These are phyloP conservation scores for Xylariaceae sp. DNA, from an alignment of 2,329 filamentous ascomycete species.

Conservation along the genomic window DNA sequence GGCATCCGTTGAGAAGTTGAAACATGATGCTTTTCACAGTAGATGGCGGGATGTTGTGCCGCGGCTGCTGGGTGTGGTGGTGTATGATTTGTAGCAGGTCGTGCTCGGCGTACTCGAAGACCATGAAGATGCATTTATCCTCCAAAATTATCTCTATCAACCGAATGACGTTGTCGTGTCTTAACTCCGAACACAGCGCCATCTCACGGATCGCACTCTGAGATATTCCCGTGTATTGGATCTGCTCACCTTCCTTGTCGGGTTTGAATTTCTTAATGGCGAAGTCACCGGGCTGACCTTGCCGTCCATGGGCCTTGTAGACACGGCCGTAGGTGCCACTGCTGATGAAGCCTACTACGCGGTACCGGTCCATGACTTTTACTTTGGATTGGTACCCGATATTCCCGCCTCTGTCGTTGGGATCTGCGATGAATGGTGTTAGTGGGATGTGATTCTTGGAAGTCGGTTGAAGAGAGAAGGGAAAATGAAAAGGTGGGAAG, in stretches of 20 bases:
- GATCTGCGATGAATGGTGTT: slow-evolving; percentile 38
- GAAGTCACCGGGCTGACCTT: slow-evolving; percentile 74
- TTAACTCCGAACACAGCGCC: slow-evolving; percentile 90
- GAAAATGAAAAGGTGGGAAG: too few species aligned
- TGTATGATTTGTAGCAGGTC: slow-evolving; percentile 97
- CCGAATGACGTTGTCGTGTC: slow-evolving; percentile 83
- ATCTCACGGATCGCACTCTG: slow-evolving; percentile 97
- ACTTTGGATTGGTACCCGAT: slow-evolving; percentile 69
- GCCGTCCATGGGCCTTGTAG: slow-evolving; percentile 84
- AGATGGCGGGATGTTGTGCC: slow-evolving; percentile 80
- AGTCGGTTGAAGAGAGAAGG: too few species aligned
- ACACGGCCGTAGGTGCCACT: slow-evolving; percentile 97
- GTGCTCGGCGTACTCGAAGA: slow-evolving; percentile 98
- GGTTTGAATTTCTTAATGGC: slow-evolving; percentile 99
- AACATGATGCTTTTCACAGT: slow-evolving; percentile 94
- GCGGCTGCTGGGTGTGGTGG: slow-evolving; percentile 85
- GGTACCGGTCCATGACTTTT: slow-evolving; percentile 86
- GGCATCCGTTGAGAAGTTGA: slow-evolving; percentile 88
- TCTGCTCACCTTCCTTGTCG: slow-evolving; percentile 92
- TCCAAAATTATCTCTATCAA: slow-evolving; percentile 95
- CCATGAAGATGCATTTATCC: slow-evolving; percentile 99
- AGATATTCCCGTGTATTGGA: slow-evolving; percentile 95
- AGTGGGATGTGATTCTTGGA: background rate
- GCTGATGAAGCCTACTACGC: slow-evolving; percentile 96
- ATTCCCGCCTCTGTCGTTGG: slow-evolving; percentile 44